These are phyloP conservation scores for Pyrenophora tritici-repentis DNA, from an alignment of 2,329 filamentous ascomycete species.

Conservation along the genomic window DNA sequence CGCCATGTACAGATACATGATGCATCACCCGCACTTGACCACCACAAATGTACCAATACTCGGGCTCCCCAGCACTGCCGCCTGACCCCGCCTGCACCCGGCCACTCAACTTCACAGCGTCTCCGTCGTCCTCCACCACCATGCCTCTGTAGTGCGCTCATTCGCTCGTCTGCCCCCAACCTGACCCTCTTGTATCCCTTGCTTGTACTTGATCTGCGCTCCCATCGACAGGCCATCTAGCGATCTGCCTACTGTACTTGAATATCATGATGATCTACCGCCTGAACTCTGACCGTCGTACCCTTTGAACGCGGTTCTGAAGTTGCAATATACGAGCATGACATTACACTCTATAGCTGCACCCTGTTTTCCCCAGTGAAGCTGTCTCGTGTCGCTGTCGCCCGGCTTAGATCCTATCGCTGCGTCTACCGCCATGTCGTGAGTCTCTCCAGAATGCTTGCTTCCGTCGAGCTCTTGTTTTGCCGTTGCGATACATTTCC, in stretches of 20 bases:
- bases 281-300: conserved; percentile 37
- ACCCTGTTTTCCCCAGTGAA: conserved; percentile 36
- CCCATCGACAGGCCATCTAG: conserved; percentile 39
- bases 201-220: conserved; percentile 49
- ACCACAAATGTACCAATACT: conserved; percentile 35
- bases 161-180: conserved; percentile 44
- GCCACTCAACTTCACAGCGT: conserved; percentile 37
- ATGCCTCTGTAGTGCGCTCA: conserved; percentile 32
- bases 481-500: conserved; percentile 7
- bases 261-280: conserved; percentile 48
- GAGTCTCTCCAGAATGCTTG: conserved; percentile 37
- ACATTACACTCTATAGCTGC: conserved; percentile 36
- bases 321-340: conserved; percentile 42
- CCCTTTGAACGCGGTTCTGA: conserved; percentile 37
- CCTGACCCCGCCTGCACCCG: conserved; percentile 38
- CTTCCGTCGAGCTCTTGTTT: conserved; percentile 11
- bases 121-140: conserved; percentile 41
- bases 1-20: conserved; percentile 37
- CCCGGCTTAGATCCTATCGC: conserved; percentile 25
- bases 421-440: conserved; percentile 44
- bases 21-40: conserved; percentile 10
- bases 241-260: conserved; percentile 29
- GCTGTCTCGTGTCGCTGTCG: conserved; percentile 31
- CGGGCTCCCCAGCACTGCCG: conserved; percentile 18
- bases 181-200: conserved; percentile 47